Base-by-base conservation (phyloP, 108 stramenopile genomes). In the Chaetoceros muelleri region DNA sequence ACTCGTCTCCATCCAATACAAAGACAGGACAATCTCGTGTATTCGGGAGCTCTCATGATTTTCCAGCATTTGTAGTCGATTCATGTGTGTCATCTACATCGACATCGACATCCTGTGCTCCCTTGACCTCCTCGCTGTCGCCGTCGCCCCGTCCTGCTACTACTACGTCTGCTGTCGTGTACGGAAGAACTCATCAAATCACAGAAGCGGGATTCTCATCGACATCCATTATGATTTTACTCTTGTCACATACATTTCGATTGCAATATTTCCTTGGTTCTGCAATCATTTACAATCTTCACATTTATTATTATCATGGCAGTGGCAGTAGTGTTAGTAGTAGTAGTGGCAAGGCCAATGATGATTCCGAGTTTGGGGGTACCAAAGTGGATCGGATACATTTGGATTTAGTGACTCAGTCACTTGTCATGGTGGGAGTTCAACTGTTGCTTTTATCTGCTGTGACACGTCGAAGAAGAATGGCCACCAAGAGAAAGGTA, bases 211-310 rank as follows among this genome's bases (percentile, higher is more conserved):
- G 34, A 5, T 40, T 40, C 13, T 40, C 34, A 10, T 40, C 48
- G 48, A 49, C 23, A 49, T 49, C 48, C 18, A 49, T 49, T 16
- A 21, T 49, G 22, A 49, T 49, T 16, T n/a, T 49, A 24, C 48
- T 49, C 19, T 7, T 49, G 48, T 23, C 22, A 5, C 48, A 49
- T 49, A 23, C n/a, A 7, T 24, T 49, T 21, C 48, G 48, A 7
- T 49, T 49, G n/a, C 22, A 23, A 18, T 49, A 49, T 24, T 49
- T 49, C n/a, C 23, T 21, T 7, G 48, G 48, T 10, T 40, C 34
- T 5, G 34, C 13, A 40, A 40, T 40, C 5, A 40, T 40, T 10
- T 10, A 40, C 34, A 40, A 10, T 10, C 13, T 44, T 17, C 10
- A 44, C 44, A 44, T 44, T 10, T 44, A 17, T 16, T 21, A 18